Conservation (phyloP, 805 yeast genomes). For the Aciculoconidium aculeatum region DNA sequence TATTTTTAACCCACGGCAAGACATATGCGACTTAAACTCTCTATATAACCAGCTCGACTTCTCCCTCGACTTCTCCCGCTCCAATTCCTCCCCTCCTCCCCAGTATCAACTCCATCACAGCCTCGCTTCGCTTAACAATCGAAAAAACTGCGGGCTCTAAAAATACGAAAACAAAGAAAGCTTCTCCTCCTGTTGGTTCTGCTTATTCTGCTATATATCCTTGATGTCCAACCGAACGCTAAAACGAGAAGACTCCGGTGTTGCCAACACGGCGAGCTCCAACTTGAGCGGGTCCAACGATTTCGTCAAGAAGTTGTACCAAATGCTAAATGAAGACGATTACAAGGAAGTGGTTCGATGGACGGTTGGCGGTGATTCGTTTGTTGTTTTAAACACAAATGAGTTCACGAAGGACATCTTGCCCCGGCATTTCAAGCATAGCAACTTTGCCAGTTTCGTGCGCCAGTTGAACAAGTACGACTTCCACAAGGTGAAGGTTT, state of each 20-base stretch:
- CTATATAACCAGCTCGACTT: too few relatives aligned
- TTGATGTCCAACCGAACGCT: background rate
- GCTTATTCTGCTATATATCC: too few relatives aligned
- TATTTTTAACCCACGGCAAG: too few relatives aligned
- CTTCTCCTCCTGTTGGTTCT: too few relatives aligned
- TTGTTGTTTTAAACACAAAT: constrained; percentile 84
- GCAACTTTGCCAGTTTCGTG: constrained; percentile 91
- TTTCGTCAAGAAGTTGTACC: constrained; percentile 71
- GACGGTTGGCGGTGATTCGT: constrained; percentile 81
- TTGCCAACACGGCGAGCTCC: constrained; percentile 16
- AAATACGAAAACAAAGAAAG: too few relatives aligned
- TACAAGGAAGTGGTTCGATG: constrained; percentile 75
- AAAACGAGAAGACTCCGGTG: background rate
- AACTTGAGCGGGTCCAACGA: constrained; percentile 58
- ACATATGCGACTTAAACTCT: too few relatives aligned
- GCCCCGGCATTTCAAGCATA: constrained; percentile 91
- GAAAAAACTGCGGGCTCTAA: too few relatives aligned
- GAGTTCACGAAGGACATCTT: constrained; percentile 84
- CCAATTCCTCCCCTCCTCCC: too few relatives aligned
- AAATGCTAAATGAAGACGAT: constrained; percentile 79
- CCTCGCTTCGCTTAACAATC: too few relatives aligned
- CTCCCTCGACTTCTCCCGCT: too few relatives aligned
- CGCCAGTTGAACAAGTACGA: constrained; percentile 95
- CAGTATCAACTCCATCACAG: too few relatives aligned
- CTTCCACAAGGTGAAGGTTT: constrained; percentile 86